phyloP scores from a whole-genome alignment of 129 eudicot species.

The Flaveria ramosissima region DNA sequence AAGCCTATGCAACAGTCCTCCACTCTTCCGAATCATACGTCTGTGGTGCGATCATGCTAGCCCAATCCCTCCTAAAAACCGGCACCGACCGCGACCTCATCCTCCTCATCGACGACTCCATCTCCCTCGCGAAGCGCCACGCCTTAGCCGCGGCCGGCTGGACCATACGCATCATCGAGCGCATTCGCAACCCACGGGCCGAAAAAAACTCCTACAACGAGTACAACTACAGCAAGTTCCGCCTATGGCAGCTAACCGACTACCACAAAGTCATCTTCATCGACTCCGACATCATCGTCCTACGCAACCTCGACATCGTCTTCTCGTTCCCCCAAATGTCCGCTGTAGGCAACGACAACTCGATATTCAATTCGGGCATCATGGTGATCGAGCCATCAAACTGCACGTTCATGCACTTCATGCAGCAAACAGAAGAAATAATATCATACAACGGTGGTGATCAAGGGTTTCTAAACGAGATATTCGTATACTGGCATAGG shows the following conservation, averaged over 20 bases:
- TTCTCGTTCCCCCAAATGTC: slow-evolving; percentile 86
- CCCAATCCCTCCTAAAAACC: slow-evolving; percentile 67
- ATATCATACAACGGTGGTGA: slow-evolving; percentile 92
- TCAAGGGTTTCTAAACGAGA: slow-evolving; percentile 85
- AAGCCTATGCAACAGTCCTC: slow-evolving; percentile 86
- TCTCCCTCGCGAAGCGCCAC: slow-evolving; percentile 50
- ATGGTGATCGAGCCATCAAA: slow-evolving; percentile 94
- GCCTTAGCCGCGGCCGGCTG: slow-evolving; percentile 81
- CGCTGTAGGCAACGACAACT: slow-evolving; percentile 73
- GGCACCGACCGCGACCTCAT: slow-evolving; percentile 73
- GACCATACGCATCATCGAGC: slow-evolving; percentile 68
- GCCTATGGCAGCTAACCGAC: slow-evolving; percentile 87
- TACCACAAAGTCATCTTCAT: slow-evolving; percentile 78
- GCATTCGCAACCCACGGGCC: slow-evolving; percentile 90
- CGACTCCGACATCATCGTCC: slow-evolving; percentile 73
- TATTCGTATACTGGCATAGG: slow-evolving; percentile 89
- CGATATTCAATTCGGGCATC: slow-evolving; percentile 86
- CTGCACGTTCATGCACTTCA: slow-evolving; percentile 63
- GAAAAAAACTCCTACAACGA: slow-evolving; percentile 72
- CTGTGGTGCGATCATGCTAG: slow-evolving; percentile 84
- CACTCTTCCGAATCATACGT: slow-evolving; percentile 83
- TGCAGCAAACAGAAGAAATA: slow-evolving; percentile 48
- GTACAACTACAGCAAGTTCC: slow-evolving; percentile 83
- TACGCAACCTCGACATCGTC: slow-evolving; percentile 69
- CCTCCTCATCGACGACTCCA: slow-evolving; percentile 76